phyloP scores from a whole-genome alignment of 1,284 basidiomycete genomes.

The Boletus sp. region DNA sequence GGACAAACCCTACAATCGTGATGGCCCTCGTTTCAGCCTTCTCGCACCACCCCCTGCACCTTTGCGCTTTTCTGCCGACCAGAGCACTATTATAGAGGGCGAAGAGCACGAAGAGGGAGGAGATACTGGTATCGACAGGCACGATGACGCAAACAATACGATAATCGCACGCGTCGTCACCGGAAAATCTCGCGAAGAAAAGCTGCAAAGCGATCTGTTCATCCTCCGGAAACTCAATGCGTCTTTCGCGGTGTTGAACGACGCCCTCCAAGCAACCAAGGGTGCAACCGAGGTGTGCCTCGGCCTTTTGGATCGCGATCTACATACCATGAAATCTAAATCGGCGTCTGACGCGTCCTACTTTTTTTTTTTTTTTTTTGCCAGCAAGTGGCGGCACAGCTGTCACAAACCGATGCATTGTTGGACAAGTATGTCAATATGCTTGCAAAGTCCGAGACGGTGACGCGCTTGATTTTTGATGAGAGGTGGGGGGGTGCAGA shows the following conservation, averaged over 20 bases:
- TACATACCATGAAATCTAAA: too few relatives aligned
- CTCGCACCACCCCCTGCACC: conserved; percentile 37
- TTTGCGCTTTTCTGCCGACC: conserved; percentile 23
- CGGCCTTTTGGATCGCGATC: not conserved
- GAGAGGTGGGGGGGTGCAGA: conserved; percentile 70
- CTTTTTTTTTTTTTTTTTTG: not conserved
- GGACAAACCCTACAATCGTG: conserved; percentile 35
- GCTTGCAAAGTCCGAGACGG: conserved; percentile 64
- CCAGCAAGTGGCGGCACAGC: conserved; percentile 59
- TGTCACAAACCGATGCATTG: conserved; percentile 65
- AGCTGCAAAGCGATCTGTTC: conserved; percentile 65
- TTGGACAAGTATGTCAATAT: conserved; percentile 69
- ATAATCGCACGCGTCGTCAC: conserved; percentile 23
- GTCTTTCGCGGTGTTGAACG: conserved; percentile 61
- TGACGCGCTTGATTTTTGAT: conserved; percentile 64
- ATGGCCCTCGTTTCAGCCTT: conserved; percentile 38
- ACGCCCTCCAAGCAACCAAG: conserved; percentile 57
- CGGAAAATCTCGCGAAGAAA: conserved; percentile 60
- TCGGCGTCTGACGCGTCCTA: not conserved
- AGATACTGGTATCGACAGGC: conserved; percentile 18
- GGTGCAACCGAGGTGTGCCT: conserved; percentile 60
- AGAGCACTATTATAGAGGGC: conserved; percentile 27
- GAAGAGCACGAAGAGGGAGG: conserved; percentile 32
- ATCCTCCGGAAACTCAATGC: conserved; percentile 67
- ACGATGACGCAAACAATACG: conserved; percentile 25